phyloP scores from a whole-genome alignment of 345 rosid genomes.

The Salix exigua region DNA sequence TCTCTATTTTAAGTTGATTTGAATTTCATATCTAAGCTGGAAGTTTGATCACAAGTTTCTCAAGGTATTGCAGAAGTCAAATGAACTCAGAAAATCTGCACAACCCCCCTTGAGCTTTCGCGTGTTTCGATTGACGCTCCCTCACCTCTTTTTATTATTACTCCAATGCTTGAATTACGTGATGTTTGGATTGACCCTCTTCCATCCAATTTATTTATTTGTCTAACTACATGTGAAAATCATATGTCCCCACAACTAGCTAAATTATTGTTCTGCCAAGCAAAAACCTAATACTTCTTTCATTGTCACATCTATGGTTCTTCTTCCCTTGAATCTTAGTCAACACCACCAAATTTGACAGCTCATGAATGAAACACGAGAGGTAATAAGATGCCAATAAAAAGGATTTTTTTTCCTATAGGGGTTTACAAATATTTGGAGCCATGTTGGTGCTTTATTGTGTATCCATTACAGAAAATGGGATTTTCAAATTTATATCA shows the following conservation, averaged over 20 bases:
- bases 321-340: background rate
- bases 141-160: background rate
- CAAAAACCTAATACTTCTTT: background rate
- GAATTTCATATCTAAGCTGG: background rate
- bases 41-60: background rate
- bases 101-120: background rate
- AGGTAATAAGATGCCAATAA: background rate
- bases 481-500: background rate
- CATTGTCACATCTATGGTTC: background rate
- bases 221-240: background rate
- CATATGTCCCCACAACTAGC: background rate
- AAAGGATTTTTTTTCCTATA: background rate
- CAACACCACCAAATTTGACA: background rate
- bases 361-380: background rate
- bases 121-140: background rate
- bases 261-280: background rate
- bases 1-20: background rate
- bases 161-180: background rate
- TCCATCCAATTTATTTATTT: background rate
- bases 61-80: background rate
- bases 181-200: background rate
- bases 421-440: background rate
- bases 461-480: background rate
- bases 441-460: background rate
- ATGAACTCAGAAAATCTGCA: background rate